A percentile compares a stretch with the other conserved stretches of the same genome.
Conservation (phyloP, 2,329 filamentous ascomycete genomes). For the Neonectria coccinea region DNA sequence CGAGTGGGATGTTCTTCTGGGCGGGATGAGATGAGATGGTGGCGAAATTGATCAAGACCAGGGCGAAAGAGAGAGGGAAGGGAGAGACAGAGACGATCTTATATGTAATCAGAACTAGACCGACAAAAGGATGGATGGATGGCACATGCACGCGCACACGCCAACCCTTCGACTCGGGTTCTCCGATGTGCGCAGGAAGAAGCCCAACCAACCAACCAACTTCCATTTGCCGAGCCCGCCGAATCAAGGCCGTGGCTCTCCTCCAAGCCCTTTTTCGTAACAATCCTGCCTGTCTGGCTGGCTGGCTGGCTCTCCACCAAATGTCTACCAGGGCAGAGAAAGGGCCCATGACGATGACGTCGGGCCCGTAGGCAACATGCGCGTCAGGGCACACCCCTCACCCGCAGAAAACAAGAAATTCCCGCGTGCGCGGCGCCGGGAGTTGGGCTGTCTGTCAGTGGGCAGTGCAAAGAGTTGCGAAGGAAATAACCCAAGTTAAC, state of each 20-base stretch:
- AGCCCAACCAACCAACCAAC: not conserved
- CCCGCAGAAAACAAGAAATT: constrained; percentile 44
- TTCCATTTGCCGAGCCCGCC: not conserved
- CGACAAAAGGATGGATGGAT: constrained; percentile 5
- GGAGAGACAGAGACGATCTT: constrained; percentile 36
- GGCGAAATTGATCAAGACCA: constrained; percentile 19
- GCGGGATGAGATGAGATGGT: constrained; percentile 10
- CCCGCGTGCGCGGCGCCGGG: constrained; percentile 3
- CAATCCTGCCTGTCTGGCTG: too few species aligned
- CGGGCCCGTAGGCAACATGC: constrained; percentile 41
- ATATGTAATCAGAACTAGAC: constrained; percentile 34
- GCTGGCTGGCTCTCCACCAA: too few species aligned
- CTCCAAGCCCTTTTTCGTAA: too few species aligned
- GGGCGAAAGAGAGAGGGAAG: constrained; percentile 3
- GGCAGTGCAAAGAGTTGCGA: not conserved
- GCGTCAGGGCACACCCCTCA: constrained; percentile 40
- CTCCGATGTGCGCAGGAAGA: not conserved
- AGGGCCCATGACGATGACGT: constrained; percentile 34
- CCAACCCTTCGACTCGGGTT: constrained; percentile 4
- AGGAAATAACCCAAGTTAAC: too few species aligned
- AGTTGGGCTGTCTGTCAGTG: not conserved
- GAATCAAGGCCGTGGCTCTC: not conserved
- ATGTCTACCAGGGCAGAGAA: too few species aligned
- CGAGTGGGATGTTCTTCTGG: constrained; percentile 14
- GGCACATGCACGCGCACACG: constrained; percentile 17